Conservation (phyloP, 106 monocot species). For the Dendrobium catenatum region DNA sequence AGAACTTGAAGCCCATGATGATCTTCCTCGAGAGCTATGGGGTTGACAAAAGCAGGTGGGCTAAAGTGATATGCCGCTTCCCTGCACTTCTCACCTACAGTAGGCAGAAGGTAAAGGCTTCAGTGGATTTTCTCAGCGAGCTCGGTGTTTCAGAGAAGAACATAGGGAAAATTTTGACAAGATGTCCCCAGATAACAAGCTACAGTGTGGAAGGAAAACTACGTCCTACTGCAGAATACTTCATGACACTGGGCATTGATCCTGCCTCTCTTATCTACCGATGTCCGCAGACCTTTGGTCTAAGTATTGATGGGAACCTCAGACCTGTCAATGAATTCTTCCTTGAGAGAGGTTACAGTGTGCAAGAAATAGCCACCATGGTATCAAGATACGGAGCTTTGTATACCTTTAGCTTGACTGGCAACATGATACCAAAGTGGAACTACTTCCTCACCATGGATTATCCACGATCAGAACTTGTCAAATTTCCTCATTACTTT, state of each 20-base stretch:
- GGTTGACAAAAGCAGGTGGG: slow-evolving; percentile 75
- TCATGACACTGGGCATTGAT: slow-evolving; percentile 59
- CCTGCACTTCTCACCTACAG: slow-evolving; percentile 94
- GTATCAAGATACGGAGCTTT: slow-evolving; percentile 68
- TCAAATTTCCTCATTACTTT: slow-evolving; percentile 95
- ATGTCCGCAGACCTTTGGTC: slow-evolving; percentile 86
- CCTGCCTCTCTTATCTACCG: slow-evolving; percentile 50
- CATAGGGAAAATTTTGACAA: slow-evolving; percentile 89
- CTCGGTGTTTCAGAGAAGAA: slow-evolving; percentile 64
- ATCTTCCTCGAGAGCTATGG: slow-evolving; percentile 68
- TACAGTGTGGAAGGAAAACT: slow-evolving; percentile 84
- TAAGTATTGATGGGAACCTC: slow-evolving; percentile 72
- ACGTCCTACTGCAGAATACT: slow-evolving; percentile 67
- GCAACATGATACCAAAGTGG: slow-evolving; percentile 87
- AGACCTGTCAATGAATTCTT: slow-evolving; percentile 95
- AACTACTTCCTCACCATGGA: slow-evolving; percentile 73
- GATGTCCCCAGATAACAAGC: slow-evolving; percentile 87
- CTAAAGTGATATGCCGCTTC: slow-evolving; percentile 80
- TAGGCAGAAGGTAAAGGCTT: slow-evolving; percentile 62
- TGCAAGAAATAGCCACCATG: slow-evolving; percentile 64
- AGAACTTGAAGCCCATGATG: slow-evolving; percentile 90
- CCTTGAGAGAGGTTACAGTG: slow-evolving; percentile 57
- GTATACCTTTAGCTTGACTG: slow-evolving; percentile 79
- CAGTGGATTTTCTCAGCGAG: slow-evolving; percentile 58
- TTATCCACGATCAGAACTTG: slow-evolving; percentile 68